Evolutionary conservation across 148 eudicot species (phyloP), one percentile per base, ranked within the genome.

Genomic region (Fagopyrum homotropicum): DNA sequence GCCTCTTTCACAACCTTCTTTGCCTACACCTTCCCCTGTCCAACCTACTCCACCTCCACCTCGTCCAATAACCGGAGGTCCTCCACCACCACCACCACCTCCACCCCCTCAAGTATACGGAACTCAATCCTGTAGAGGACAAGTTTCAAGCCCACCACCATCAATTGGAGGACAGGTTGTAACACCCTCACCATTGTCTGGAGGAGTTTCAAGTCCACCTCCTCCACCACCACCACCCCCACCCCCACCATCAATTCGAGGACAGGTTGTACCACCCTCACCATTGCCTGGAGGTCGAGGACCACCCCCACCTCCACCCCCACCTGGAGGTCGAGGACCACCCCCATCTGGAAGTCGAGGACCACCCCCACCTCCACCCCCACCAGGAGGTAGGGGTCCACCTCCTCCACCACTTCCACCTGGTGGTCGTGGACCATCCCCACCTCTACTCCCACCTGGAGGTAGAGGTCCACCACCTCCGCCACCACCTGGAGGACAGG

Each of bases 381-480:
- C 81, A 61, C 80, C 77, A 1, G 44, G 48, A 40, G 76, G 19
- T 30, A 72, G 70, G 17, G 40, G 76, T 0, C 79, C 80, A 50
- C 74, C 80, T 0, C 81, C 83, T 4, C 85, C 83, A 9, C 85
- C 85, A 1, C 85, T 8, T 7, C 63, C 63, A 4, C 81, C 82
- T 0, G 78, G 78, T 14, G 77, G 77, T 12, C 16, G 55, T 10
- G 79, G 75, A 6, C 61, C 79, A 60, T 79, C 77, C 26, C 71
- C 80, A 3, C 80, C 82, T 4, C 81, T 79, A 14, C 77, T 82
- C 22, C 78, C 82, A 10, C 78, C 80, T n/a, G 75, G 64, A n/a
- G 72, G 75, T 44, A 77, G 72, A 0, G 80, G 76, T 6, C 87
- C 89, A 17, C 90, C 87, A 8, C 88, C 84, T 2, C 82, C 85